Base-by-base conservation (phyloP, 1,139 yeast species). In the Scheffersomyces lignicola region DNA sequence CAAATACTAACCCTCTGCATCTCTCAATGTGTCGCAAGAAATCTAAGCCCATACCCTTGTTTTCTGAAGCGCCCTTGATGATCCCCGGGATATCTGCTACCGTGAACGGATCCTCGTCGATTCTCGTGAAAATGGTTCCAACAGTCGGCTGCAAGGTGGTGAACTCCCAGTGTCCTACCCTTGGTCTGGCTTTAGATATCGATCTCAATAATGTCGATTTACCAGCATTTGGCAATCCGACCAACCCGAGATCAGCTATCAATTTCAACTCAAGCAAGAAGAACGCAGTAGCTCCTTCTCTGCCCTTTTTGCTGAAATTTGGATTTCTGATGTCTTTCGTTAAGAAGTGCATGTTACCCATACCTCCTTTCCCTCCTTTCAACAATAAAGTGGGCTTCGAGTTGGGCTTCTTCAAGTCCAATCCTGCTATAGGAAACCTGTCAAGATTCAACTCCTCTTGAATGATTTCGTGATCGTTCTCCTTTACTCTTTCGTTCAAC, bases 11-110 rank as follows among this genome's bases (percentile, higher is more conserved):
- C 0, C 96, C 96, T 10, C 85, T 83, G 3, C 96, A 85, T 43
- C 98, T 72, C 58, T 92, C 98, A 35, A 92, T 80, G 55, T 92
- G 98, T 40, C 97, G 72, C 43, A 92, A 62, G 57, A 92, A 92
- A 44, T 89, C 97, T 33, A 88, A 71, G 0, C 98, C 98, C 87
- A 92, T 83, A 2, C 98, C 98, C 52, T 76, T 82, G 51, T 90
- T 86, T 28, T 80, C 68, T 2, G 80, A 71, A 0, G 98, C 97
- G 7, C 95, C 97, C 52, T 79, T 73, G 38, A 92, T 85, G 35
- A 92, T 86, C 9, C 98, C 98, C 0, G 98, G 98, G 41, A 92
- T 92, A 63, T 92, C 98, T 1, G 97, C 97, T 1, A 92, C 97
- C 0, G 97, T 87, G 54, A 90, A 89, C 1, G 88, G 83, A 7